A percentile compares a stretch with the other conserved stretches of the same genome.
Evolutionary conservation across 2,329 filamentous ascomycete genomes (phyloP).

Genomic region (Cyphellophora europaea): DNA sequence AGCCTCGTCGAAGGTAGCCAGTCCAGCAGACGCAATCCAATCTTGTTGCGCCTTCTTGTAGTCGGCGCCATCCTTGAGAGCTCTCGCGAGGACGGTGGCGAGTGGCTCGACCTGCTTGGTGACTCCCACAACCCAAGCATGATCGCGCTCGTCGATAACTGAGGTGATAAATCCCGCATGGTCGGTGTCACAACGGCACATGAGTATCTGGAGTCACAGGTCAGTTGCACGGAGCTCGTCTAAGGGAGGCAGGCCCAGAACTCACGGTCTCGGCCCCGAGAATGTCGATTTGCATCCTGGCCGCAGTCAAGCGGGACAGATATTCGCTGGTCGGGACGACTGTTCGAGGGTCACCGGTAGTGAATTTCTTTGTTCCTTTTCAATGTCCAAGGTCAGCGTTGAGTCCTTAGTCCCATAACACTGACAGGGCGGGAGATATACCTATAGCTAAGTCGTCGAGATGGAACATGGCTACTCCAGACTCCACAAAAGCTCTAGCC

Average conservation of each 20-base stretch:
- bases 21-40: conserved; percentile 5
- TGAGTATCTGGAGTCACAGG: conserved; percentile 2
- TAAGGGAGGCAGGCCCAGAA: background rate
- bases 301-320: conserved; percentile 3
- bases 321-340: conserved; percentile 32
- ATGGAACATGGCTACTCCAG: conserved; percentile 35
- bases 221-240: background rate
- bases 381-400: conserved; percentile 1
- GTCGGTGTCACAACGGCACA: conserved; percentile 7
- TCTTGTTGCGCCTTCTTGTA: conserved; percentile 1
- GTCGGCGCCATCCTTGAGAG: conserved; percentile 2
- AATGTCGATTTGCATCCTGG: conserved; percentile 6
- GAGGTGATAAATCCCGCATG: conserved; percentile 5
- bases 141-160: conserved; percentile 6
- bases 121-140: conserved; percentile 5
- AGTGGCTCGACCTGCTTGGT: conserved; percentile 6
- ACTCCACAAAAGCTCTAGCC: conserved; percentile 32
- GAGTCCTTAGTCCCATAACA: too few species aligned
- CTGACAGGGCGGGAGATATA: conserved; percentile 12
- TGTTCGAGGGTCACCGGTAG: conserved; percentile 30
- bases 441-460: conserved; percentile 35
- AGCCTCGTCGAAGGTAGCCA: conserved; percentile 6
- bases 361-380: conserved; percentile 29
- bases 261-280: conserved; percentile 5
- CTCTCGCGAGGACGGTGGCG: conserved; percentile 1